These are phyloP conservation scores for Fusarium sp. DNA, from an alignment of 2,329 filamentous ascomycete genomes.

Conservation along the genomic window DNA sequence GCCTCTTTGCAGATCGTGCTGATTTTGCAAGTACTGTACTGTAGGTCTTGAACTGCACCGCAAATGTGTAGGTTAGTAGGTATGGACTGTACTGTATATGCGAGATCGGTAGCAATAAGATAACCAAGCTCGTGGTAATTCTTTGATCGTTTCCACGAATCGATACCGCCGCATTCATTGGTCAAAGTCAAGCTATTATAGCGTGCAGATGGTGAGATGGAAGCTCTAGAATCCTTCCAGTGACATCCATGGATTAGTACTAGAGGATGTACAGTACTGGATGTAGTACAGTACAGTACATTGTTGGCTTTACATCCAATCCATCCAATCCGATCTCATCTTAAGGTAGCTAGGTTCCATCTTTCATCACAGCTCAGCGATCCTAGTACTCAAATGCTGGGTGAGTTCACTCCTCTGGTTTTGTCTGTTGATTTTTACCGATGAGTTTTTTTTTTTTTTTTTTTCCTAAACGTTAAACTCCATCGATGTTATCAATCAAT, in stretches of 20 bases:
- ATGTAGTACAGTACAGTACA: background rate
- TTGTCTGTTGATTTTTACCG: too few species aligned
- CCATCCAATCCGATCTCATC: background rate
- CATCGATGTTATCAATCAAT: background rate
- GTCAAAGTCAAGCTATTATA: background rate
- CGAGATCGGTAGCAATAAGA: background rate
- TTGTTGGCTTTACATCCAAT: background rate
- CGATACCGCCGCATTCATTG: background rate
- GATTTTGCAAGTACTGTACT: background rate
- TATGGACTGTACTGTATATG: background rate
- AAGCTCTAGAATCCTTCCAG: conserved; percentile 32
- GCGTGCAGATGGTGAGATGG: conserved; percentile 2
- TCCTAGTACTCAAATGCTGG: background rate
- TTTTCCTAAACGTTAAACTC: background rate
- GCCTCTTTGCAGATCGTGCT: conserved; percentile 2
- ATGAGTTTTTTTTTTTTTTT: background rate
- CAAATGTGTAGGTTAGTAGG: background rate
- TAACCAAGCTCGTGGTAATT: background rate
- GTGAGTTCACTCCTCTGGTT: background rate
- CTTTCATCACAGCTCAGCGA: background rate
- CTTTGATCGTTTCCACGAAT: background rate
- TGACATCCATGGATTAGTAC: conserved; percentile 6
- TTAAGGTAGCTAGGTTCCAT: background rate
- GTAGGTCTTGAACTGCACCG: background rate
- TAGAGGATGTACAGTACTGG: too few species aligned